These are phyloP conservation scores for Chalciporus chontae DNA, from an alignment of 768 basidiomycete genomes.

Conservation along the genomic window DNA sequence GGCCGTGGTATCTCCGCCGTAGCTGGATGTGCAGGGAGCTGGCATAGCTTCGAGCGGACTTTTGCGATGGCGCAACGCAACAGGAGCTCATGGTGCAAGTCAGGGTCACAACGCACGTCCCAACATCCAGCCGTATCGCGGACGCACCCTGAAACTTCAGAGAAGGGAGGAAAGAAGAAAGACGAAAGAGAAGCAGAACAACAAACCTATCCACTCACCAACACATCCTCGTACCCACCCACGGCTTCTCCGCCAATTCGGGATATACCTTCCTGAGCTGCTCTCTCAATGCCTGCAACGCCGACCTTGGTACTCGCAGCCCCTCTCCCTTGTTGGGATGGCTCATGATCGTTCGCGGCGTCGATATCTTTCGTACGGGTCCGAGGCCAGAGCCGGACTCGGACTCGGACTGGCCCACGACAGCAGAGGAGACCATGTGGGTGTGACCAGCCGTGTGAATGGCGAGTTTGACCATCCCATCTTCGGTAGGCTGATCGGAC, in stretches of 20 bases:
- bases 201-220: conserved; percentile 52
- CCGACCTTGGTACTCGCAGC: conserved; percentile 60
- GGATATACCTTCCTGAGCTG: conserved; percentile 66
- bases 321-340: conserved; percentile 51
- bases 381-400: not conserved
- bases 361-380: conserved; percentile 48
- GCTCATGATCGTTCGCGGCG: conserved; percentile 69
- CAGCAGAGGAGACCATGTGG: conserved; percentile 27
- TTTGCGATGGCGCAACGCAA: not conserved
- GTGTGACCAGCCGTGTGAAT: conserved; percentile 76
- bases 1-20: not conserved
- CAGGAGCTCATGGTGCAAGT: not conserved
- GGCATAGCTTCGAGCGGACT: not conserved
- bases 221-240: conserved; percentile 75
- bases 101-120: too few relatives aligned
- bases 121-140: too few relatives aligned
- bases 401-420: not conserved
- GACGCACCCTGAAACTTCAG: not conserved
- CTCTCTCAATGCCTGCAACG: conserved; percentile 47
- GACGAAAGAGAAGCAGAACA: not conserved
- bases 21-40: not conserved
- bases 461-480: conserved; percentile 73
- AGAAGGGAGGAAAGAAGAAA: not conserved
- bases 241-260: conserved; percentile 68
- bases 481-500: conserved; percentile 54